phyloP scores from a whole-genome alignment of 441 rosid genomes.

The Corymbia citriodora region DNA sequence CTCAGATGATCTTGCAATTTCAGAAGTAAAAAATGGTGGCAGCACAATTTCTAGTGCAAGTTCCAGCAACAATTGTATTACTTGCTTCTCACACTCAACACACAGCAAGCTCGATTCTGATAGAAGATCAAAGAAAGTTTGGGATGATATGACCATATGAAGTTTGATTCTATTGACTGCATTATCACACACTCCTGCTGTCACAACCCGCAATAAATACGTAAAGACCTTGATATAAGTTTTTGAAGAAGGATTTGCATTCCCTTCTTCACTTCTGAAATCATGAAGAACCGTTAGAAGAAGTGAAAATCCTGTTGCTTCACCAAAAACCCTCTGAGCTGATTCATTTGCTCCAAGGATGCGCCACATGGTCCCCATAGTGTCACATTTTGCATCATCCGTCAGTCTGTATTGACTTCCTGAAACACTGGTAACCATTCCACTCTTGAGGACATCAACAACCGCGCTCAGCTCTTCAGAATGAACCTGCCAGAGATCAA shows the following conservation, averaged over 20 bases:
- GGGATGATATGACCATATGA: constrained; percentile 79
- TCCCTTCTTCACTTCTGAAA: constrained; percentile 73
- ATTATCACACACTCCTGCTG: constrained; percentile 84
- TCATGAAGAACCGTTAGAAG: constrained; percentile 90
- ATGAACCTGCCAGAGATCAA: constrained; percentile 60
- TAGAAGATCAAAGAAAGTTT: constrained; percentile 93
- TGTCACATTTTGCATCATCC: constrained; percentile 95
- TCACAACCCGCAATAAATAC: constrained; percentile 85
- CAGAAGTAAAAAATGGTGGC: constrained; percentile 83
- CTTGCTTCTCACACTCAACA: constrained; percentile 96
- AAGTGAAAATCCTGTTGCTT: constrained; percentile 98
- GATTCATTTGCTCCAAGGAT: constrained; percentile 80
- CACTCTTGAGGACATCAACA: constrained; percentile 97
- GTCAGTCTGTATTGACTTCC: constrained; percentile 95
- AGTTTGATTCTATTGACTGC: constrained; percentile 85
- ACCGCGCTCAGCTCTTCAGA: constrained; percentile 89
- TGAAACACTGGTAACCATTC: constrained; percentile 89
- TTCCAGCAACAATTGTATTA: constrained; percentile 86
- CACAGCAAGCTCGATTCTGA: constrained; percentile 94
- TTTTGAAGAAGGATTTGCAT: constrained; percentile 45
- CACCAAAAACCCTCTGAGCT: constrained; percentile 95
- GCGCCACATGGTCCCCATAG: constrained; percentile 98
- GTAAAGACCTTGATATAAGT: constrained; percentile 73
- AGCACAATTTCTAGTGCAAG: constrained; percentile 95
- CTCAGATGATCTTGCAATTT: constrained; percentile 37